These are phyloP conservation scores for Botrytis deweyae DNA, from an alignment of 2,329 filamentous ascomycete genomes.

Conservation along the genomic window DNA sequence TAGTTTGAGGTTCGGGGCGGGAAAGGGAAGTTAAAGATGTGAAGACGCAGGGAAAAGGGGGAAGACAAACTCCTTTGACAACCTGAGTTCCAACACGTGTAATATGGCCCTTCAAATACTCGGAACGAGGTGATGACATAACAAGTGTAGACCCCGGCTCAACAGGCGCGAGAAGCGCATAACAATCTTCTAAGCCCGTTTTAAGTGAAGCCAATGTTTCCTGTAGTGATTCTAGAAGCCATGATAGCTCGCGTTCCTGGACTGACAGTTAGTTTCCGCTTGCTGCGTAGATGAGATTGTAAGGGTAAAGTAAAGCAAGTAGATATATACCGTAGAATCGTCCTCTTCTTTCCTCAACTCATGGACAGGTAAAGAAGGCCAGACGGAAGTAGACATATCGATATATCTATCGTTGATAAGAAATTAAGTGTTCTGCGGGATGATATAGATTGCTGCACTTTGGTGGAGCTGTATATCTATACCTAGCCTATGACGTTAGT, in stretches of 20 bases:
- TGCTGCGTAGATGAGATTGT: neutral
- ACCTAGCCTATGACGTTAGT: constrained; percentile 16
- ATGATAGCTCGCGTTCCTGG: constrained; percentile 39
- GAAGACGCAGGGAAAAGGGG: neutral
- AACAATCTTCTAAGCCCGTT: constrained; percentile 58
- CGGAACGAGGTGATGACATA: constrained; percentile 80
- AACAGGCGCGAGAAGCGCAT: constrained; percentile 77
- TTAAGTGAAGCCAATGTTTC: constrained; percentile 38
- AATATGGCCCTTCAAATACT: constrained; percentile 88
- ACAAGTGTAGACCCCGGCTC: constrained; percentile 88
- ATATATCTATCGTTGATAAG: constrained; percentile 10
- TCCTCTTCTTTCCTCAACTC: constrained; percentile 37
- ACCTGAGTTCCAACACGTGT: constrained; percentile 89
- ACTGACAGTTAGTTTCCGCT: neutral
- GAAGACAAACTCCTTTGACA: constrained; percentile 73
- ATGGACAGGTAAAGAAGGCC: constrained; percentile 34
- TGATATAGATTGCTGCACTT: neutral
- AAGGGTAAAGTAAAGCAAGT: neutral
- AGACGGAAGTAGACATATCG: constrained; percentile 33
- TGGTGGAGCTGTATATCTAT: neutral
- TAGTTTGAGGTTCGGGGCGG: neutral
- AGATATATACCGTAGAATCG: constrained; percentile 34
- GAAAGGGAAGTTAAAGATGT: too few relatives aligned
- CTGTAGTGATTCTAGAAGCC: constrained; percentile 41
- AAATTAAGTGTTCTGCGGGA: neutral